Conservation (phyloP, 2,329 filamentous ascomycete species). For the Capronia coronata region DNA sequence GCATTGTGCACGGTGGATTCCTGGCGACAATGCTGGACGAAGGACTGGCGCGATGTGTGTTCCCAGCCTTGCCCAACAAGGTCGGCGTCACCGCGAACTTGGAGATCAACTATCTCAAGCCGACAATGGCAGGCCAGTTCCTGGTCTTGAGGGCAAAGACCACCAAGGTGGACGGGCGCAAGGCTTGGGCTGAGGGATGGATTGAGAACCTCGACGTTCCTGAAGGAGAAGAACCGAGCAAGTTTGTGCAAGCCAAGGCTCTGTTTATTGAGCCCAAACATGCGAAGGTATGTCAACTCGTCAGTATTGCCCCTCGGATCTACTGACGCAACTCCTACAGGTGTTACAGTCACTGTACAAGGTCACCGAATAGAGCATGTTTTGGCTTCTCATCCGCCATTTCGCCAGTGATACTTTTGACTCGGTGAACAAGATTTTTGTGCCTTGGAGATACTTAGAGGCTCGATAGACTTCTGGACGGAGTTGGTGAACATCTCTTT, state of each 20-base stretch:
- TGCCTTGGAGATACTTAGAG: no score
- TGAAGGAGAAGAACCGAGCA: constrained; percentile 55
- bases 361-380: neutral
- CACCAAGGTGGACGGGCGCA: constrained; percentile 79
- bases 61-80: constrained; percentile 78
- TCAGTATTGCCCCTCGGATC: neutral
- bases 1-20: constrained; percentile 83
- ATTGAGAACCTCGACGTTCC: constrained; percentile 68
- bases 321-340: constrained; percentile 15
- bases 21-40: constrained; percentile 92
- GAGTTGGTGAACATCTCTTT: no score
- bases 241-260: constrained; percentile 75
- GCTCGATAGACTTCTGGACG: no score
- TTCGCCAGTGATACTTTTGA: no score
- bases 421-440: no score
- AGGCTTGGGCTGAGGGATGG: constrained; percentile 85
- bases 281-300: constrained; percentile 54
- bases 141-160: constrained; percentile 74
- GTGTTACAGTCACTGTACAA: constrained; percentile 27
- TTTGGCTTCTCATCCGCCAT: no score
- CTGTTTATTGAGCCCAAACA: constrained; percentile 84
- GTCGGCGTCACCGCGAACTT: constrained; percentile 81
- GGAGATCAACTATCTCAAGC: constrained; percentile 73
- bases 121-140: constrained; percentile 67
- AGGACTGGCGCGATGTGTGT: constrained; percentile 79